Percentiles rank a stretch among this genome's conserved stretches.
phyloP scores from a whole-genome alignment of 1,284 basidiomycete genomes.

The Ceratobasidium sp. region DNA sequence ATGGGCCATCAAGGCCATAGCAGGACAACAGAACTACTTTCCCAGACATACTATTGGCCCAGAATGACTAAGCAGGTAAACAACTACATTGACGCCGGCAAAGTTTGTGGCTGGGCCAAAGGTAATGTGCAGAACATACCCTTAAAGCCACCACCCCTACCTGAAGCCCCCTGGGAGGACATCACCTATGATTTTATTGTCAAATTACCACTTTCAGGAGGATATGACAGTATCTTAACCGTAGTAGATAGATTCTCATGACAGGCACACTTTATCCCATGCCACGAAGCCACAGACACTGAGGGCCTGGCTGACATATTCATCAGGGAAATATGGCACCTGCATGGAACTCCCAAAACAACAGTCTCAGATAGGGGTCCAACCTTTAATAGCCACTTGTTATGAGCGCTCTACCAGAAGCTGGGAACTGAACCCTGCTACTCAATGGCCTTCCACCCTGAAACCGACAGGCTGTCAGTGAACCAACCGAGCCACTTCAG shows the following conservation, averaged over 20 bases:
- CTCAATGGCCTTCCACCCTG: conserved; percentile 54
- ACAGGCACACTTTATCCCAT: conserved; percentile 58
- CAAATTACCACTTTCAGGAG: conserved; percentile 57
- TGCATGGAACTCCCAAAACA: conserved; percentile 50
- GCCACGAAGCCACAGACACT: conserved; percentile 47
- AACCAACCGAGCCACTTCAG: too few species aligned
- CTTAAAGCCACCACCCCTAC: too few species aligned
- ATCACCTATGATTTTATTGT: conserved; percentile 64
- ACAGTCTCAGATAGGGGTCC: conserved; percentile 56
- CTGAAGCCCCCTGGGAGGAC: too few species aligned
- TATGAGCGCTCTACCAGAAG: conserved; percentile 52
- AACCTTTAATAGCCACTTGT: conserved; percentile 53
- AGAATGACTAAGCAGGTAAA: too few species aligned
- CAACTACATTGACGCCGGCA: neutral
- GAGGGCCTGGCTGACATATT: conserved; percentile 47
- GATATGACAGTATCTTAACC: conserved; percentile 60
- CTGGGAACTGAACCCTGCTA: conserved; percentile 55
- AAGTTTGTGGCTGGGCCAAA: too few species aligned
- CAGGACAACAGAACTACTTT: conserved; percentile 43
- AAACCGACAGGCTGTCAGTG: conserved; percentile 52
- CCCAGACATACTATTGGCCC: conserved; percentile 43
- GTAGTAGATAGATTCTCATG: conserved; percentile 61
- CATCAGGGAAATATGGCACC: conserved; percentile 48
- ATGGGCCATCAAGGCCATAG: conserved; percentile 46
- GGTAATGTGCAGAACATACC: too few species aligned